Percentiles rank a stretch among this genome's conserved stretches.
These are phyloP conservation scores for Globisporangium apiculatum DNA, from an alignment of 352 stramenopile genomes.

Conservation along the genomic window DNA sequence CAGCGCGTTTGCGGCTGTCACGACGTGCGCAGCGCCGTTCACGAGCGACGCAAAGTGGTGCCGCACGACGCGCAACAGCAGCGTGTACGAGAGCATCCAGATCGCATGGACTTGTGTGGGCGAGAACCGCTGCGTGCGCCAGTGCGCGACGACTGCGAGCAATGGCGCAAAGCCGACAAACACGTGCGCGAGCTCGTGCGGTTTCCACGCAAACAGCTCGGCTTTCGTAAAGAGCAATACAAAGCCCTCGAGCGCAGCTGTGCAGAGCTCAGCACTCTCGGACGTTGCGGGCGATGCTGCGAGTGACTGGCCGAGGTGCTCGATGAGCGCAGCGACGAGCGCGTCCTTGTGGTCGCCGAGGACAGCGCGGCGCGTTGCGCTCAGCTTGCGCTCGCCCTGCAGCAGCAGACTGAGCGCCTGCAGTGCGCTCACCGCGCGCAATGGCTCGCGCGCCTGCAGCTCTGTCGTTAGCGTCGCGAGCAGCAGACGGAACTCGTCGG, in stretches of 20 bases:
- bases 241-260: conserved; percentile 58
- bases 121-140: conserved; percentile 13
- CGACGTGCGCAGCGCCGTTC: conserved; percentile 53
- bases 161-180: conserved; percentile 67
- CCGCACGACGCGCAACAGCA: conserved; percentile 71
- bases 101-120: conserved; percentile 48
- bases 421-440: conserved; percentile 48
- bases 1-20: conserved; percentile 61
- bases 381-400: conserved; percentile 57
- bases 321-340: conserved; percentile 36
- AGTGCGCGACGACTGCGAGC: conserved; percentile 21
- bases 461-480: conserved; percentile 54
- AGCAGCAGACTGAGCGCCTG: conserved; percentile 48
- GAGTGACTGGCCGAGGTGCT: conserved; percentile 35
- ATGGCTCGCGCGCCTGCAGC: conserved; percentile 20
- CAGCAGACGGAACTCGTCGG: conserved; percentile 63
- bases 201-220: conserved; percentile 77
- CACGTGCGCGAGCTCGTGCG: conserved; percentile 56
- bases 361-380: conserved; percentile 30
- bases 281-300: conserved; percentile 4
- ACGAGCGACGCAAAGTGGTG: conserved; percentile 70
- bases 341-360: conserved; percentile 47
- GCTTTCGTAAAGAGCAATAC: conserved; percentile 68
- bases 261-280: conserved; percentile 14
- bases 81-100: conserved; percentile 71